Conservation (phyloP, 495 filamentous ascomycete species). For the Penicillium paradoxum region DNA sequence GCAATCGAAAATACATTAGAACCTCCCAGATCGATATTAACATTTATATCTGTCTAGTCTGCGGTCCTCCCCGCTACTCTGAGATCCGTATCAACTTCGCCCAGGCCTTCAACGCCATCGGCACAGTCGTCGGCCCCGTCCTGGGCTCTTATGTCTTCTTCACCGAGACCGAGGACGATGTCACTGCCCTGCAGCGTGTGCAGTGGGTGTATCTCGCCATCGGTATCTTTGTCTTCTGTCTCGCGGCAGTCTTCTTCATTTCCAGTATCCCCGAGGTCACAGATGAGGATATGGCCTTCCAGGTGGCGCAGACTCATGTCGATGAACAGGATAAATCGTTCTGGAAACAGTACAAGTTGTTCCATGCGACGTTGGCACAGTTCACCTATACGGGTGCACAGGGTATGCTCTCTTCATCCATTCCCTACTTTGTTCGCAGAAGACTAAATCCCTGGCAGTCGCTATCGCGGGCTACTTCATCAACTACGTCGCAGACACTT, state of each 20-base stretch:
- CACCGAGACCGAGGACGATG: conserved; percentile 45
- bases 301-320: conserved; percentile 41
- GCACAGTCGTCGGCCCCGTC: conserved; percentile 60
- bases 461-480: conserved; percentile 65
- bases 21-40: neutral
- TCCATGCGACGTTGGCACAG: conserved; percentile 61
- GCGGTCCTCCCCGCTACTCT: conserved; percentile 47
- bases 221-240: conserved; percentile 63
- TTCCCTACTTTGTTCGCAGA: neutral
- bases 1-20: neutral
- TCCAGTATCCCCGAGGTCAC: conserved; percentile 52
- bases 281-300: conserved; percentile 53
- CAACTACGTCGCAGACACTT: conserved; percentile 48
- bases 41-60: conserved; percentile 28
- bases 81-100: conserved; percentile 61
- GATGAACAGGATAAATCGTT: conserved; percentile 42
- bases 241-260: conserved; percentile 45
- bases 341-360: conserved; percentile 49
- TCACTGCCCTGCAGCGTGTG: conserved; percentile 47
- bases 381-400: conserved; percentile 73
- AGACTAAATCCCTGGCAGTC: conserved; percentile 34
- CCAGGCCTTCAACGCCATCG: conserved; percentile 64
- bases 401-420: conserved; percentile 19
- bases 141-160: conserved; percentile 69
- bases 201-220: conserved; percentile 75